Percentiles rank a stretch among this genome's conserved stretches.
These are phyloP conservation scores for Termitomyces sp. DNA, from an alignment of 768 basidiomycete species.

Conservation along the genomic window DNA sequence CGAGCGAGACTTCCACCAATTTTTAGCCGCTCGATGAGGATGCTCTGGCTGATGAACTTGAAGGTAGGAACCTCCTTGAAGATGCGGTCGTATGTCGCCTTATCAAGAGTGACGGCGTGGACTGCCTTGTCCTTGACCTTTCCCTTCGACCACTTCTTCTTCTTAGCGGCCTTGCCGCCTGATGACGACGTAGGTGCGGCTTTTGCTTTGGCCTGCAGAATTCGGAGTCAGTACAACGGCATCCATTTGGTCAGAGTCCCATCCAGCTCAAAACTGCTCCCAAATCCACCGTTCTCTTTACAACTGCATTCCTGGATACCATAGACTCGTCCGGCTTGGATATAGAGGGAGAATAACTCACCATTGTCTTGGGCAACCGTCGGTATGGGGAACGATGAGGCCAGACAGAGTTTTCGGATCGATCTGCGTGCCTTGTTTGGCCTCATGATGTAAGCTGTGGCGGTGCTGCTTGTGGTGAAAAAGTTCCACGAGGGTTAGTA, in stretches of 20 bases:
- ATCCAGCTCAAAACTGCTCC: conserved; percentile 31
- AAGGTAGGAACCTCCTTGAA: conserved; percentile 98
- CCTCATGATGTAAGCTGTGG: conserved; percentile 25
- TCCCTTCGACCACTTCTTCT: conserved; percentile 99
- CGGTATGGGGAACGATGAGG: conserved; percentile 30
- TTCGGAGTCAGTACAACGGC: conserved; percentile 21
- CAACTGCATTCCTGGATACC: background rate
- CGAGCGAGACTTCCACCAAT: conserved; percentile 95
- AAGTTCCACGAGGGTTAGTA: too few relatives aligned
- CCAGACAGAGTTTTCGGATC: conserved; percentile 17
- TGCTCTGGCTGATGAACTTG: conserved; percentile 97
- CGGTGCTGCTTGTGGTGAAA: too few relatives aligned
- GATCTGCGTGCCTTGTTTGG: conserved; percentile 39
- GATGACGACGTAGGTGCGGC: conserved; percentile 57
- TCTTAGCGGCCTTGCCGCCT: conserved; percentile 90
- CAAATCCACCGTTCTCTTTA: conserved; percentile 1
- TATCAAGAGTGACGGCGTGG: conserved; percentile 94
- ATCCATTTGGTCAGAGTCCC: conserved; percentile 30
- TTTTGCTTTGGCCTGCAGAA: conserved; percentile 67
- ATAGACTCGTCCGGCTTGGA: background rate
- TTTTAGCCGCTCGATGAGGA: conserved; percentile 98
- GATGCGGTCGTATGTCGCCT: conserved; percentile 89
- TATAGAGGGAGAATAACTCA: conserved; percentile 25
- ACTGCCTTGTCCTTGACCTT: conserved; percentile 99
- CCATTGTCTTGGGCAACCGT: conserved; percentile 41